phyloP scores from a whole-genome alignment of 768 basidiomycete species.

The Leucocoprinus leucothites region DNA sequence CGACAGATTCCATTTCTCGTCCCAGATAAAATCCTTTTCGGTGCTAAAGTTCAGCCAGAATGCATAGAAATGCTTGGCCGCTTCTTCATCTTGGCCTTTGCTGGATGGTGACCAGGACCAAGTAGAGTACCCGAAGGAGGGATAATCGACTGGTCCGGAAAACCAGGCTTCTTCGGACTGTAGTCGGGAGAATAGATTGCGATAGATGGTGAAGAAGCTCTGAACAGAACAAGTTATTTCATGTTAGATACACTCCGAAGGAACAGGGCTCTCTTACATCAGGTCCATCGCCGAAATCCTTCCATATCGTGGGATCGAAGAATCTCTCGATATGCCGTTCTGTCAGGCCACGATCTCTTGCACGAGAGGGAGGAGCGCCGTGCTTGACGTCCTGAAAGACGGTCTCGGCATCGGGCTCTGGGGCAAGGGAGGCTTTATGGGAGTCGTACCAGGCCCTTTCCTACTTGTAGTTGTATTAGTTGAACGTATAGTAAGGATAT shows the following conservation, averaged over 20 bases:
- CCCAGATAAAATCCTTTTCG: constrained; percentile 86
- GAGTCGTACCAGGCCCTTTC: constrained; percentile 99
- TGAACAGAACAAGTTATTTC: constrained; percentile 25
- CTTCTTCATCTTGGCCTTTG: constrained; percentile 41
- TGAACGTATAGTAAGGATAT: background rate
- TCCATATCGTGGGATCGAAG: constrained; percentile 71
- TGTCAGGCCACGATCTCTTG: constrained; percentile 73
- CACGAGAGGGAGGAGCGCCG: constrained; percentile 55
- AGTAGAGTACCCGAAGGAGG: constrained; percentile 76
- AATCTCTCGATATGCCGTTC: constrained; percentile 81
- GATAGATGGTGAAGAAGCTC: constrained; percentile 90
- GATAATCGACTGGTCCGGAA: constrained; percentile 48
- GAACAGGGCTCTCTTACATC: constrained; percentile 38
- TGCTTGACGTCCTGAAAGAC: constrained; percentile 83
- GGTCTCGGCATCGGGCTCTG: constrained; percentile 79
- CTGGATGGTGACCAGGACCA: constrained; percentile 65
- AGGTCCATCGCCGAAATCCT: constrained; percentile 58
- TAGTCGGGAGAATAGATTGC: constrained; percentile 81
- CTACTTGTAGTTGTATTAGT: constrained; percentile 46
- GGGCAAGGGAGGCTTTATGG: constrained; percentile 76
- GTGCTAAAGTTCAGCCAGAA: constrained; percentile 87
- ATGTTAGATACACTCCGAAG: no score
- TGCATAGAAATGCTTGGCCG: constrained; percentile 75
- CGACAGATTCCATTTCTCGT: constrained; percentile 75
- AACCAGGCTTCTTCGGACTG: constrained; percentile 71